phyloP scores from a whole-genome alignment of 176 grass and related monocot genomes.

The maize (Zea mays) region Zm-B73-REFERENCE-NAM-5.0 NC_050098.1:65639501-65640000 shows the following conservation, averaged over 20 bases:
- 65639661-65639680: constrained; percentile 10
- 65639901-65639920: background rate
- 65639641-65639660: constrained; percentile 22
- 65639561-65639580: background rate
- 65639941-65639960: background rate
- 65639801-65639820: background rate
- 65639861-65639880: background rate
- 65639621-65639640: background rate
- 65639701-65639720: background rate
- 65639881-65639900: background rate
- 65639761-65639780: background rate
- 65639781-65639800: background rate
- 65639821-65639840: background rate
- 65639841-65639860: constrained; percentile 22
- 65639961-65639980: background rate
- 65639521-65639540: background rate
- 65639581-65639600: constrained; percentile 1
- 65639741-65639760: background rate
- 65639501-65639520: background rate
- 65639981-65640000: background rate
- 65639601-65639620: background rate
- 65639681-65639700: constrained; percentile 6
- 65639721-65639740: background rate
- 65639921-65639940: background rate
- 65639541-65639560: background rate